Conservation (phyloP, 2,329 filamentous ascomycete species). For the Orbilia javanica region DNA sequence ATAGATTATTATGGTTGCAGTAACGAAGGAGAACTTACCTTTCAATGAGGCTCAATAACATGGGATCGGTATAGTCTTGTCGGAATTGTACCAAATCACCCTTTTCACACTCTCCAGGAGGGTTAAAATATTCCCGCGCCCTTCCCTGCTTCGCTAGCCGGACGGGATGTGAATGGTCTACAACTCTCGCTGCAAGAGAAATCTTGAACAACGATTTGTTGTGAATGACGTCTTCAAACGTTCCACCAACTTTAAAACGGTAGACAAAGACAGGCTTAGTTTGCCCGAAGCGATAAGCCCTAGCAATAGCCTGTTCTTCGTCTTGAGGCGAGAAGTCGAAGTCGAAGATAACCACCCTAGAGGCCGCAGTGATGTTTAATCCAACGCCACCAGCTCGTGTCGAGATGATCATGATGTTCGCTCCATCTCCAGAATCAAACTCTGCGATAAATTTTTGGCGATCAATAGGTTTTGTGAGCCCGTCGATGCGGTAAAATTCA, state of each 20-base stretch:
- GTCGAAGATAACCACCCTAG: constrained; percentile 87
- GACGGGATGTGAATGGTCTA: constrained; percentile 83
- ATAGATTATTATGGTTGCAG: neutral
- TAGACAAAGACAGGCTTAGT: constrained; percentile 85
- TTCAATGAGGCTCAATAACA: constrained; percentile 19
- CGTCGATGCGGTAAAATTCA: constrained; percentile 75
- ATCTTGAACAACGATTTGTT: constrained; percentile 84
- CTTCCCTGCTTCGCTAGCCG: constrained; percentile 20
- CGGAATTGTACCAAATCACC: constrained; percentile 17
- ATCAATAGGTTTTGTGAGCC: constrained; percentile 70
- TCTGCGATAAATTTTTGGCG: constrained; percentile 75
- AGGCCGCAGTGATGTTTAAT: constrained; percentile 85
- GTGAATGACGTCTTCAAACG: constrained; percentile 80
- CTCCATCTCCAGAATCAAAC: constrained; percentile 74
- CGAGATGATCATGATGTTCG: constrained; percentile 79
- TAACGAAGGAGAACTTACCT: constrained; percentile 6
- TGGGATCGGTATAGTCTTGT: constrained; percentile 9
- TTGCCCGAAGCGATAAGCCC: constrained; percentile 88
- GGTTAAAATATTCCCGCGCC: constrained; percentile 29
- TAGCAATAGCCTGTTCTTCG: constrained; percentile 87
- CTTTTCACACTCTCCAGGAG: constrained; percentile 18
- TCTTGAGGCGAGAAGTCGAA: constrained; percentile 82
- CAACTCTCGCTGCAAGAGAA: constrained; percentile 81
- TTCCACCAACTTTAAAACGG: constrained; percentile 81
- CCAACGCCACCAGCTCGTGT: constrained; percentile 85